A percentile compares a stretch with the other conserved stretches of the same genome.
phyloP scores from a whole-genome alignment of 208 protist species.

The Trypanosoma scelopori region DNA sequence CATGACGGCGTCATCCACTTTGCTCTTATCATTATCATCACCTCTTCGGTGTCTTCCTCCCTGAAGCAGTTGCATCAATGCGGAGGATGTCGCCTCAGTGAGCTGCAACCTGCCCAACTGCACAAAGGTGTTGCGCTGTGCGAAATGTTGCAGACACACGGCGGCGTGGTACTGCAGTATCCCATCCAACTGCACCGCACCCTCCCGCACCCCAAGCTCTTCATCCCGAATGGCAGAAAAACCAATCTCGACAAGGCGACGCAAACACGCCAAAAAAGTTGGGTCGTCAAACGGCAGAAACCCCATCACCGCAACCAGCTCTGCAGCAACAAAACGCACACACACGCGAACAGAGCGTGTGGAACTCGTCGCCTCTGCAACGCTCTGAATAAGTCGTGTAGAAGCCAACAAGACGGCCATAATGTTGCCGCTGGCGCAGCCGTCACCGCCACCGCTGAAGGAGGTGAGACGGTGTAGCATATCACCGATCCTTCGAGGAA shows the following conservation, averaged over 20 bases:
- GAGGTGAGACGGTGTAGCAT: constrained; percentile 1
- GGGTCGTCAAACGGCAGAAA: constrained; percentile 39
- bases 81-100: constrained; percentile 31
- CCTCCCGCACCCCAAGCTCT: neutral
- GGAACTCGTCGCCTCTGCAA: constrained; percentile 6
- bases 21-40: neutral
- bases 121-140: constrained; percentile 34
- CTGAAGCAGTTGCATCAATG: constrained; percentile 44
- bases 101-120: constrained; percentile 37
- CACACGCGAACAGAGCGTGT: neutral
- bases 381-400: constrained; percentile 13
- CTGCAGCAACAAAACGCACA: constrained; percentile 49
- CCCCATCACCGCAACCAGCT: constrained; percentile 39
- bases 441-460: neutral
- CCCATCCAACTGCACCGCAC: neutral
- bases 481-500: constrained; percentile 14
- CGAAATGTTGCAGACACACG: constrained; percentile 36
- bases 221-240: constrained; percentile 13
- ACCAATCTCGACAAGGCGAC: constrained; percentile 56
- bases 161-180: constrained; percentile 28
- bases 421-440: neutral
- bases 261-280: constrained; percentile 53
- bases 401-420: constrained; percentile 3
- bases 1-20: neutral
- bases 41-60: neutral